Percentiles rank a stretch among this genome's conserved stretches.
Evolutionary conservation across 2,329 filamentous ascomycete species (phyloP).

Genomic region (Fusarium sp.): DNA sequence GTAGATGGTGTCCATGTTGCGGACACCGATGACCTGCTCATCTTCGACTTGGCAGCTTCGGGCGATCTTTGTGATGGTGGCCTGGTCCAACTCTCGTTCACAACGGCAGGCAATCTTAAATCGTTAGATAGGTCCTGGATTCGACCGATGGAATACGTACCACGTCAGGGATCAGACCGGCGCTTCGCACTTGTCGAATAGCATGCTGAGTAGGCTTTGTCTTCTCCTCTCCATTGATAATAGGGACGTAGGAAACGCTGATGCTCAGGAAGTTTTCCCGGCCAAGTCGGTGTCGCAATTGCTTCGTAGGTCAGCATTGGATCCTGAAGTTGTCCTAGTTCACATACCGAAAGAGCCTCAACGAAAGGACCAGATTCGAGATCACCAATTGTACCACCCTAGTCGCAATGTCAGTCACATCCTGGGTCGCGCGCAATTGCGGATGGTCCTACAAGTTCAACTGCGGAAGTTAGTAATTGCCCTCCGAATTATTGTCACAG

Average conservation of each 20-base stretch:
- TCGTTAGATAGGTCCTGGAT: slow-evolving; percentile 10
- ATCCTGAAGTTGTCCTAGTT: background rate
- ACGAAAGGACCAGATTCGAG: slow-evolving; percentile 91
- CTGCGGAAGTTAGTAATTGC: slow-evolving; percentile 19
- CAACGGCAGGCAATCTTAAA: slow-evolving; percentile 90
- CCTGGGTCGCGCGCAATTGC: background rate
- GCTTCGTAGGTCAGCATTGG: slow-evolving; percentile 50
- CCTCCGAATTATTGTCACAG: background rate
- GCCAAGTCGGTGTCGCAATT: slow-evolving; percentile 79
- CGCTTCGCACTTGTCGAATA: slow-evolving; percentile 85
- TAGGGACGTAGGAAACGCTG: slow-evolving; percentile 88
- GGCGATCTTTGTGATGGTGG: slow-evolving; percentile 88
- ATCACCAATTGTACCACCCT: slow-evolving; percentile 78
- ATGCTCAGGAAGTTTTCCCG: slow-evolving; percentile 89
- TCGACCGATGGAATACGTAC: slow-evolving; percentile 56
- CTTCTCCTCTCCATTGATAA: slow-evolving; percentile 81
- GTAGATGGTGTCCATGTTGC: slow-evolving; percentile 91
- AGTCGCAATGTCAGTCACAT: background rate
- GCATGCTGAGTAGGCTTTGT: slow-evolving; percentile 97
- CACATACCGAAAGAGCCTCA: slow-evolving; percentile 75
- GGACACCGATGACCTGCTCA: slow-evolving; percentile 89
- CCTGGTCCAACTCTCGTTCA: slow-evolving; percentile 77
- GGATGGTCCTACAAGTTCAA: slow-evolving; percentile 27
- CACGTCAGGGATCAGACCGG: slow-evolving; percentile 79
- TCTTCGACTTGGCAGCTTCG: slow-evolving; percentile 88